Evolutionary conservation across 106 monocot genomes (phyloP).

Genomic region (Xerophyta viscosa): DNA sequence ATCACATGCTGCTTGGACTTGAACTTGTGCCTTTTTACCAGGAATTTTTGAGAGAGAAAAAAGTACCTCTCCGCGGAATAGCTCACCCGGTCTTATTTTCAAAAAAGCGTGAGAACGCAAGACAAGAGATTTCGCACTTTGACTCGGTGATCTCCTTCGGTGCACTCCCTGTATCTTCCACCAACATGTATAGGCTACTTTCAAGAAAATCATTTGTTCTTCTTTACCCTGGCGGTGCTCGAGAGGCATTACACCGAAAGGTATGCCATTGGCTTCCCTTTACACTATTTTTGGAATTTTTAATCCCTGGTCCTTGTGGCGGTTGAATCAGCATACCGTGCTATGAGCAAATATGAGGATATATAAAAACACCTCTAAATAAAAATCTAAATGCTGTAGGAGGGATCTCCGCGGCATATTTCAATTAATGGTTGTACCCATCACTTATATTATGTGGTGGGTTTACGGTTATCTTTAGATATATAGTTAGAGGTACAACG

Average conservation of each 20-base stretch:
- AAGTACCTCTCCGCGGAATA: constrained; percentile 53
- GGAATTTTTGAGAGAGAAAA: constrained; percentile 71
- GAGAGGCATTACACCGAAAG: constrained; percentile 93
- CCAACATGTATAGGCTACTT: constrained; percentile 67
- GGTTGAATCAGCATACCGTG: too few species aligned
- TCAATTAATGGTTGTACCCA: too few species aligned
- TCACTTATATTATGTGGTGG: too few species aligned
- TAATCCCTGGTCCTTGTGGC: too few species aligned
- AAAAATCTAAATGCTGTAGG: too few species aligned
- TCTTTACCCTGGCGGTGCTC: constrained; percentile 92
- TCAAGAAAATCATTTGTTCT: constrained; percentile 65
- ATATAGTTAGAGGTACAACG: too few species aligned
- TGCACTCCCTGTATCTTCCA: constrained; percentile 65
- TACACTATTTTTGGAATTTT: too few species aligned
- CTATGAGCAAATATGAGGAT: too few species aligned
- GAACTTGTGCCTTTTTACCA: constrained; percentile 60
- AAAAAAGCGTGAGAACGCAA: constrained; percentile 12
- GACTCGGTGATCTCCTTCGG: constrained; percentile 64
- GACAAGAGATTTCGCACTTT: constrained; percentile 22
- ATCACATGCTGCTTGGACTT: constrained; percentile 83
- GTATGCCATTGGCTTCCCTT: constrained; percentile 18
- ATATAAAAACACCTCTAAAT: too few species aligned
- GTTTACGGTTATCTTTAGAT: too few species aligned
- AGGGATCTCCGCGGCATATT: too few species aligned
- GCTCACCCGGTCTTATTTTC: constrained; percentile 65